These are phyloP conservation scores for Pythium vanterpoolii DNA, from an alignment of 352 stramenopile species.

Conservation along the genomic window DNA sequence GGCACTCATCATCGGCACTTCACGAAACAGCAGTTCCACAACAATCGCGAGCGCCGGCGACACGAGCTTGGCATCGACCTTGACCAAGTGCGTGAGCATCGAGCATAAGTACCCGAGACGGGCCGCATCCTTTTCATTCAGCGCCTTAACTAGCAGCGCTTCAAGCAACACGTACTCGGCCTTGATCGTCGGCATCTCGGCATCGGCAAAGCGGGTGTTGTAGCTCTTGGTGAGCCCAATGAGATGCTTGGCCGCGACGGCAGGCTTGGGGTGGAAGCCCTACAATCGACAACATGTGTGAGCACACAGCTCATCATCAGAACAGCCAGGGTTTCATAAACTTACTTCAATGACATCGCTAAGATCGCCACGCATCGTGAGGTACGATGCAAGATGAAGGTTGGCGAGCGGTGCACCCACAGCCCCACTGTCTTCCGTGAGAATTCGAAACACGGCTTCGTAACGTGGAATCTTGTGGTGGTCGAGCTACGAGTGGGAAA, in stretches of 20 bases:
- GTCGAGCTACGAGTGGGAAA: conserved; percentile 40
- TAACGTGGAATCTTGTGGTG: conserved; percentile 65
- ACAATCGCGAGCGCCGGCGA: conserved; percentile 78
- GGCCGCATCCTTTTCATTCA: conserved; percentile 40
- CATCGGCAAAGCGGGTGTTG: conserved; percentile 56
- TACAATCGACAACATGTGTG: conserved; percentile 11
- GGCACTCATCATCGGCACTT: conserved; percentile 72
- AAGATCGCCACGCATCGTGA: conserved; percentile 55
- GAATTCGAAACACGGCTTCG: conserved; percentile 58
- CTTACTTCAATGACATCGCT: conserved; percentile 47
- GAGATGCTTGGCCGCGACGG: conserved; percentile 69
- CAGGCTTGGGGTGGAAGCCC: conserved; percentile 65
- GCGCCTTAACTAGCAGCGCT: conserved; percentile 56
- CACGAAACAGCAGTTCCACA: conserved; percentile 81
- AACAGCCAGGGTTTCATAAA: not conserved
- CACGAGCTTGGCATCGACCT: conserved; percentile 57
- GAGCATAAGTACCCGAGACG: conserved; percentile 67
- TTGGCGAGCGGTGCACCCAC: conserved; percentile 59
- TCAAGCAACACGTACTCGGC: conserved; percentile 81
- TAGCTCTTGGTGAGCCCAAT: conserved; percentile 50
- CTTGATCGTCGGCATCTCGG: conserved; percentile 39
- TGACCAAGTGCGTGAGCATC: conserved; percentile 76
- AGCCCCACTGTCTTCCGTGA: conserved; percentile 69
- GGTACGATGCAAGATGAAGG: conserved; percentile 68
- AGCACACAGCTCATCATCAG: not conserved